Base-by-base conservation (phyloP, 768 basidiomycete species). In the Boletus fagicola region DNA sequence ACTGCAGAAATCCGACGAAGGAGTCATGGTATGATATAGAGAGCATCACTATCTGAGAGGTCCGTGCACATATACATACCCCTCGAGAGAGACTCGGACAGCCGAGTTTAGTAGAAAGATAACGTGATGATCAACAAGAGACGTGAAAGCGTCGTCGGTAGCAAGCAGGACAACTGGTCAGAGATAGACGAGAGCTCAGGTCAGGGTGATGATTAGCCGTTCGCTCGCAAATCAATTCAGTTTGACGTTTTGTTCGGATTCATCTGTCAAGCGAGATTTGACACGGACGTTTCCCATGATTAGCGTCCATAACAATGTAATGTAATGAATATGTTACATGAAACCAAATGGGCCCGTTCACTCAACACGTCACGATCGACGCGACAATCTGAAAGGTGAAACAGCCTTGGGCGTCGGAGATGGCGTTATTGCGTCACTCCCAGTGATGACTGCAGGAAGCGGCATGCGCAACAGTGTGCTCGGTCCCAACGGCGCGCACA, bases 1-100 rank as follows among this genome's bases (percentile, higher is more conserved):
- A 24, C 70, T 68, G 71, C 92, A 92, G 65, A 81, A 86, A 73
- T 89, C 77, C 56, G 70, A 50, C 15, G 42, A 36, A 6, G 57
- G 24, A 9, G 45, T n/a, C n/a, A n/a, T 47, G 49, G 43, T n/a
- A n/a, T n/a, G n/a, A n/a, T n/a, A n/a, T 31, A 24, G 26, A 9
- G 7, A 26, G 1, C 46, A 57, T 47, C 28, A 16, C 26, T n/a
- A n/a, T n/a, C n/a, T n/a, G n/a, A n/a, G n/a, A n/a, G n/a, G n/a
- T n/a, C n/a, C n/a, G n/a, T n/a, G n/a, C n/a, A n/a, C n/a, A n/a
- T n/a, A n/a, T n/a, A n/a, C n/a, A n/a, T n/a, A n/a, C n/a, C n/a
- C n/a, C n/a, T n/a, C n/a, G n/a, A n/a, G n/a, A n/a, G n/a, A n/a
- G n/a, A n/a, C n/a, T n/a, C n/a, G n/a, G n/a, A n/a, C n/a, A n/a